Base-by-base conservation (phyloP, 306 rosid genomes). In the Prunus mongolica region DNA sequence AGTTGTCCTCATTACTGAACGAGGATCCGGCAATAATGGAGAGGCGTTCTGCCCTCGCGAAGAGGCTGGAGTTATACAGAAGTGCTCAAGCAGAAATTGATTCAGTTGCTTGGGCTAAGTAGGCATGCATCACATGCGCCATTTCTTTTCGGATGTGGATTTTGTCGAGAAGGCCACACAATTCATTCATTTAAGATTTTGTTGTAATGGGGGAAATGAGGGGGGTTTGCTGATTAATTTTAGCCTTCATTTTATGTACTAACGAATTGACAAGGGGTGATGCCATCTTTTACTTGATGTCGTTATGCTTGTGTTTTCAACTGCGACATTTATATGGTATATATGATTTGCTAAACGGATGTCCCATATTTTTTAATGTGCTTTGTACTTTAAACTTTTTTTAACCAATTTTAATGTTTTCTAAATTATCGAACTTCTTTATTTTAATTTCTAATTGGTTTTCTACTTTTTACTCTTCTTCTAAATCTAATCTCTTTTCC, bases 11-110 rank as follows among this genome's bases (percentile, higher is more conserved):
- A 3, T 73, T 93, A 72, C 80, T 93, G 87, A 93, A 93, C 9
- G 98, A 93, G 91, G 98, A 93, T 77, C 98, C 98, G 12, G 97
- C 93, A 3, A 68, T 93, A 65, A 93, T 93, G 98, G 98, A 91
- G 81, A 82, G 97, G 25, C 92, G 98, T 6, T 9, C 81, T 73
- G 93, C 82, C 52, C 89, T 93, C 0, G 87, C 93, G 41, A 89
- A 88, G 88, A 93, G 98, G 80, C 90, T 93, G 69, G 97, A 93
- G 84, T 65, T 93, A 66, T 93, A 93, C 86, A 80, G 97, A 69
- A 89, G 96, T 47, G 98, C 98, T 9, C 98, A 91, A 83, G 85
- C 91, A 6, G 98, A 93, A 12, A 89, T 93, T 19, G 98, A 93
- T 76, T 71, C 98, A 11, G 98, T 86, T 66, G 97, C 93, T 74